phyloP scores from a whole-genome alignment of 2,329 filamentous ascomycete species.

The Fusarium sp. region DNA sequence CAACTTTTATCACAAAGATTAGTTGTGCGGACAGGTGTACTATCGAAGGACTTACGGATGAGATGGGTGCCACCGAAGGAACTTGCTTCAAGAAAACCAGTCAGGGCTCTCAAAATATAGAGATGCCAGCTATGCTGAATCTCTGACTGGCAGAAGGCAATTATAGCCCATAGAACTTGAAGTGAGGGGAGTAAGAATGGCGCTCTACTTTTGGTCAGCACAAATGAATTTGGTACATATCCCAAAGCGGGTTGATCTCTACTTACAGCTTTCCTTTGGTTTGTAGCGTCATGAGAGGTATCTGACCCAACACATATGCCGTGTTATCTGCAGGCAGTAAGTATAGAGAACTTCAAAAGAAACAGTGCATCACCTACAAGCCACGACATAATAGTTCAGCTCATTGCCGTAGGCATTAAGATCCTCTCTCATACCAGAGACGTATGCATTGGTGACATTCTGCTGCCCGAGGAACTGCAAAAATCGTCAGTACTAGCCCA shows the following conservation, averaged over 20 bases:
- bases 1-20: neutral
- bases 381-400: constrained; percentile 10
- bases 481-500: neutral
- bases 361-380: neutral
- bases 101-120: neutral
- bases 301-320: constrained; percentile 4
- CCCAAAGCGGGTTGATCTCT: fast-evolving
- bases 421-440: constrained; percentile 6
- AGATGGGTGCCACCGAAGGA: constrained; percentile 3
- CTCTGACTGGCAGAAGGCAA: constrained; percentile 3
- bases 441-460: constrained; percentile 10
- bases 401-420: neutral
- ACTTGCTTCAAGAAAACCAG: neutral
- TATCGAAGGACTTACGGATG: neutral
- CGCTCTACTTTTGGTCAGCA: neutral
- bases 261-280: constrained; percentile 14
- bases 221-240: no score
- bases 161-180: neutral
- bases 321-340: neutral
- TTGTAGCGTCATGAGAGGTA: constrained; percentile 5
- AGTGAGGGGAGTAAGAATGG: constrained; percentile 6
- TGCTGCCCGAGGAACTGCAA: neutral
- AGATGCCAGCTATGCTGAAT: constrained; percentile 13
- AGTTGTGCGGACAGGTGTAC: fast-evolving
- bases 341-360: no score